phyloP scores from a whole-genome alignment of 352 stramenopile genomes.

The Blastocystis sp. region DNA sequence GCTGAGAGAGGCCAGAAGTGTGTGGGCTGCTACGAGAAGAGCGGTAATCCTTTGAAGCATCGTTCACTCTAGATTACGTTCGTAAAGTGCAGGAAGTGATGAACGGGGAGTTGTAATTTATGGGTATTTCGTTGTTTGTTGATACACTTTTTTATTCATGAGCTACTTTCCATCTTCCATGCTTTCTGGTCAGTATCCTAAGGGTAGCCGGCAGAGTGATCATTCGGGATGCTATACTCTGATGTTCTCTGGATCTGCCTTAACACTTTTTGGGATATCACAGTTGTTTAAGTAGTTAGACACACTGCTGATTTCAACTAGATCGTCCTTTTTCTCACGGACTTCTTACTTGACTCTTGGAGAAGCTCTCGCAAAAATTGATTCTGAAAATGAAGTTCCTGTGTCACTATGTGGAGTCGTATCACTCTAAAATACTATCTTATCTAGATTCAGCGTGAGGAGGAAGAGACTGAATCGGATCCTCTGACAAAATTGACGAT shows the following conservation, averaged over 20 bases:
- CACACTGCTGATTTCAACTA: not conserved
- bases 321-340: not conserved
- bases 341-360: not conserved
- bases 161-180: too few species aligned
- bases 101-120: conserved; percentile 47
- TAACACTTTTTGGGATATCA: not conserved
- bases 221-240: not conserved
- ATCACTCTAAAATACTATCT: not conserved
- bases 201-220: not conserved
- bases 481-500: not conserved
- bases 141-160: not conserved
- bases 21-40: conserved; percentile 58
- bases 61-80: conserved; percentile 26
- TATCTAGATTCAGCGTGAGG: not conserved
- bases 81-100: conserved; percentile 56
- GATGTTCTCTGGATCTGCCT: conserved; percentile 18
- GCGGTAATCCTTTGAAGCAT: not conserved
- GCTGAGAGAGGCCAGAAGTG: conserved; percentile 53
- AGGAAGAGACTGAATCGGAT: not conserved
- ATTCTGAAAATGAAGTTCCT: not conserved
- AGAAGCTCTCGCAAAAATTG: conserved; percentile 5
- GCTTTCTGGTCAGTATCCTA: not conserved
- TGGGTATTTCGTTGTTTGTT: not conserved
- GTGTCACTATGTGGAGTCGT: conserved; percentile 14
- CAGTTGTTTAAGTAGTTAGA: not conserved